Conservation (phyloP, 176 grass and related monocot genomes). For the Oryza glaberrima region DNA sequence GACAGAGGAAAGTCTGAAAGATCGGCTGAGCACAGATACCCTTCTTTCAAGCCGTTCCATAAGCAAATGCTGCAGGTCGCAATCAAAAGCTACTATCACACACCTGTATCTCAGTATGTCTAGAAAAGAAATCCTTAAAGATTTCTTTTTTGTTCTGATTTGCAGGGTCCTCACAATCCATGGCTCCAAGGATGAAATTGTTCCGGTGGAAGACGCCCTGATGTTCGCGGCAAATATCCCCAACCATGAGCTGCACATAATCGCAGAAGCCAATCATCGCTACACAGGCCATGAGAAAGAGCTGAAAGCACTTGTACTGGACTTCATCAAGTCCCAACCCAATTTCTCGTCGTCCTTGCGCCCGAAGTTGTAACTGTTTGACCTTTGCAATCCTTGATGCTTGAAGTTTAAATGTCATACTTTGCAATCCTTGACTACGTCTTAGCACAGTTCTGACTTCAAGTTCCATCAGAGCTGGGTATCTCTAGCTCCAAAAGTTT, state of each 20-base stretch:
- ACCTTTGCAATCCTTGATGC: neutral
- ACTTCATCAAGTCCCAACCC: conserved; percentile 50
- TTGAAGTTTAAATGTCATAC: neutral
- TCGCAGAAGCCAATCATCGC: conserved; percentile 71
- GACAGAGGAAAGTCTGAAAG: conserved; percentile 63
- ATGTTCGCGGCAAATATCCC: conserved; percentile 77
- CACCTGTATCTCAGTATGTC: neutral
- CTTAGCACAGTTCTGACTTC: neutral
- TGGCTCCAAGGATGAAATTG: conserved; percentile 72
- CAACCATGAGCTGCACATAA: conserved; percentile 67
- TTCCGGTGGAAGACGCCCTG: conserved; percentile 61
- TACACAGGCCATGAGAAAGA: conserved; percentile 61
- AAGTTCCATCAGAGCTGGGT: neutral
- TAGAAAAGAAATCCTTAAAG: neutral
- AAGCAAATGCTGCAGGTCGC: conserved; percentile 71
- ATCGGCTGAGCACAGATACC: conserved; percentile 79
- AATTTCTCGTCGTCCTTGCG: conserved; percentile 17
- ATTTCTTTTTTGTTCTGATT: neutral
- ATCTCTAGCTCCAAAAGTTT: neutral
- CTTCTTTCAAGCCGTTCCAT: conserved; percentile 63
- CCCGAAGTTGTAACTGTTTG: conserved; percentile 52
- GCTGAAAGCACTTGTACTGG: conserved; percentile 51
- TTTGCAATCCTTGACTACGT: neutral
- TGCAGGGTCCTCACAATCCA: conserved; percentile 81
- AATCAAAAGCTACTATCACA: conserved; percentile 44